Percentiles rank a stretch among this genome's conserved stretches.
These are phyloP conservation scores for Wickerhamomyces canadensis DNA, from an alignment of 805 yeast species.

Conservation along the genomic window DNA sequence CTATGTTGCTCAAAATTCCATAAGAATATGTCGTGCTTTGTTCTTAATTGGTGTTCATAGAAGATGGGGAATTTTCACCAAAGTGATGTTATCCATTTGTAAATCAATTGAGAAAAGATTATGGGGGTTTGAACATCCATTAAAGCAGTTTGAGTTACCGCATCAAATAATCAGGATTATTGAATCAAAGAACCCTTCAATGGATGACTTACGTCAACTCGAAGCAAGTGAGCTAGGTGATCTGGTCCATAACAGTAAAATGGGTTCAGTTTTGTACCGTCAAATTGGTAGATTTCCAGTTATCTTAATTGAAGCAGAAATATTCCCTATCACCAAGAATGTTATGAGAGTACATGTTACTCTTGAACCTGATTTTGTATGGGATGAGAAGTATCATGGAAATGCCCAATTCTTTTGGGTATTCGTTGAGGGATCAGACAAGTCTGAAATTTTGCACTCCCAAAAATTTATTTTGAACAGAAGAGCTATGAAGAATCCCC, in stretches of 20 bases:
- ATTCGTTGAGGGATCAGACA: slow-evolving; percentile 80
- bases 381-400: slow-evolving; percentile 84
- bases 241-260: slow-evolving; percentile 71
- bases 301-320: slow-evolving; percentile 68
- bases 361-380: slow-evolving; percentile 70
- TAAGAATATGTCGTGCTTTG: slow-evolving; percentile 87
- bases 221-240: slow-evolving; percentile 79
- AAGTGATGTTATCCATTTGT: slow-evolving; percentile 72
- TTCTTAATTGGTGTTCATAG: slow-evolving; percentile 83
- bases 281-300: slow-evolving; percentile 70
- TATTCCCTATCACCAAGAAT: slow-evolving; percentile 81
- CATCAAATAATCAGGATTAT: slow-evolving; percentile 57
- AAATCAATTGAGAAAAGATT: slow-evolving; percentile 77
- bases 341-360: slow-evolving; percentile 77
- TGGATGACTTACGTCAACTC: slow-evolving; percentile 72
- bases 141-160: slow-evolving; percentile 81
- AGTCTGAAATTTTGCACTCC: slow-evolving; percentile 65
- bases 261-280: slow-evolving; percentile 61
- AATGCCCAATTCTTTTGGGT: slow-evolving; percentile 87
- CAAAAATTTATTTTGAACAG: slow-evolving; percentile 71
- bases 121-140: slow-evolving; percentile 91
- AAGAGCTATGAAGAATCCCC: slow-evolving; percentile 46
- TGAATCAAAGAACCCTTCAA: slow-evolving; percentile 56
- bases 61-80: slow-evolving; percentile 83
- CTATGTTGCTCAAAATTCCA: slow-evolving; percentile 93